Conservation (phyloP, 2,329 filamentous ascomycete species). For the Botrytis sinoallii region DNA sequence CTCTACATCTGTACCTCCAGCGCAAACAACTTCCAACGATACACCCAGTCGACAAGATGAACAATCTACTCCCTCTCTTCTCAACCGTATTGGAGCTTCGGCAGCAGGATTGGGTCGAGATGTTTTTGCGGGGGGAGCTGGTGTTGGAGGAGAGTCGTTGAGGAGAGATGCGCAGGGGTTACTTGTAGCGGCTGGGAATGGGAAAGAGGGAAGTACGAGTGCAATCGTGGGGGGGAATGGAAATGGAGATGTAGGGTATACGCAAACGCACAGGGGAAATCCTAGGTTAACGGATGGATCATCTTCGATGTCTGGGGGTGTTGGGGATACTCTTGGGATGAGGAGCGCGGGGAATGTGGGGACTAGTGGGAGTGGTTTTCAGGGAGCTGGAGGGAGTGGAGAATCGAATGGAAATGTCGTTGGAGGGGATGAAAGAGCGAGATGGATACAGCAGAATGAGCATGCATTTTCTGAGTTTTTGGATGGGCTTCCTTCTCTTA, state of each 20-base stretch:
- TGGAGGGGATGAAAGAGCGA: slow-evolving; percentile 28
- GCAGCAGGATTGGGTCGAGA: slow-evolving; percentile 39
- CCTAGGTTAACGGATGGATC: background rate
- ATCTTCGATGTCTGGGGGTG: background rate
- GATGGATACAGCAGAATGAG: slow-evolving; percentile 31
- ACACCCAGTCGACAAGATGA: background rate
- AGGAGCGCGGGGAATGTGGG: background rate
- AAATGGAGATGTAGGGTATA: slow-evolving; percentile 21
- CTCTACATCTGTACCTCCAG: background rate
- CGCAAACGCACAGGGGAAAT: background rate
- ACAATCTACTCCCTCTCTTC: slow-evolving; percentile 24
- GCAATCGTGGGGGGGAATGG: slow-evolving; percentile 21
- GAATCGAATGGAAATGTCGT: slow-evolving; percentile 22
- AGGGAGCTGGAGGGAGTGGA: background rate
- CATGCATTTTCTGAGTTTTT: slow-evolving; percentile 36
- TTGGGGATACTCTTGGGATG: background rate
- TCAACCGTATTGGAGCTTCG: slow-evolving; percentile 36
- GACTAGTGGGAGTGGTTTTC: too few relatives aligned
- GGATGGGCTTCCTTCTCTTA: slow-evolving; percentile 22
- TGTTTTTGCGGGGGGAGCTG: slow-evolving; percentile 32
- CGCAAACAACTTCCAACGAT: background rate
- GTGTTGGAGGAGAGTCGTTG: slow-evolving; percentile 22
- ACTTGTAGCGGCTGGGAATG: slow-evolving; percentile 32
- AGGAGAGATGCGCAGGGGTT: slow-evolving; percentile 25
- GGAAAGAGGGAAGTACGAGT: slow-evolving; percentile 23